Percentiles rank a stretch among this genome's conserved stretches.
Conservation (phyloP, 768 basidiomycete species). For the Suillus clintonianus region DNA sequence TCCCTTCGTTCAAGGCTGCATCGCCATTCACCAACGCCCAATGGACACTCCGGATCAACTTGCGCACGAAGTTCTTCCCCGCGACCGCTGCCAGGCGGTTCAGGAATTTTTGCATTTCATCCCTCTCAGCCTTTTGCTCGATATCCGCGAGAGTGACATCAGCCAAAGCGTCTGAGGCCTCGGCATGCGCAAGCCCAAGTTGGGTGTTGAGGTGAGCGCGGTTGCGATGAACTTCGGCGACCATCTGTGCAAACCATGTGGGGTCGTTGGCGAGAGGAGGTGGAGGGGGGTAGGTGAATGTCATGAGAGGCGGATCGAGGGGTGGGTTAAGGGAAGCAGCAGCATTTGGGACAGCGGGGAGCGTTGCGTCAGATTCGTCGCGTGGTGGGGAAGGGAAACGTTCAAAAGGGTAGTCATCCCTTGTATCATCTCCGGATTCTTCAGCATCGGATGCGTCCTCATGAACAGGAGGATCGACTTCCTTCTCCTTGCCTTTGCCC, state of each 20-base stretch:
- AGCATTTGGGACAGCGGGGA: not conserved
- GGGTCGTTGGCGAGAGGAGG: constrained; percentile 28
- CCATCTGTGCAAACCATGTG: constrained; percentile 27
- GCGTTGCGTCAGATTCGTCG: constrained; percentile 10
- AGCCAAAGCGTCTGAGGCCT: constrained; percentile 22
- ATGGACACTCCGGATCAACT: constrained; percentile 21
- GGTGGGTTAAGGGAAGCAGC: not conserved
- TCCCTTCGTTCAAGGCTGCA: not conserved
- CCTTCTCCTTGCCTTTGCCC: constrained; percentile 9
- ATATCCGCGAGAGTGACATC: constrained; percentile 29
- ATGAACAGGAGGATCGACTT: not conserved
- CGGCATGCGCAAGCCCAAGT: constrained; percentile 16
- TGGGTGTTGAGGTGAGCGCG: constrained; percentile 19
- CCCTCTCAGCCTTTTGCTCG: constrained; percentile 25
- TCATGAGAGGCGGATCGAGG: constrained; percentile 30
- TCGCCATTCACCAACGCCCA: constrained; percentile 8
- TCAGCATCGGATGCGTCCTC: not conserved
- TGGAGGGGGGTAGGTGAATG: constrained; percentile 27
- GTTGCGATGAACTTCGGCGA: constrained; percentile 26
- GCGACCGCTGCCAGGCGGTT: constrained; percentile 24
- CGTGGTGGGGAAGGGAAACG: constrained; percentile 27
- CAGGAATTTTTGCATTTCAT: constrained; percentile 26
- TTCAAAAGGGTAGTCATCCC: constrained; percentile 27
- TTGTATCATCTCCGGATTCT: not conserved
- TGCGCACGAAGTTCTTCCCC: constrained; percentile 27